Percentiles rank a stretch among this genome's conserved stretches.
phyloP scores from a whole-genome alignment of 2,329 filamentous ascomycete species.

The Dactylellina haptotyla region DNA sequence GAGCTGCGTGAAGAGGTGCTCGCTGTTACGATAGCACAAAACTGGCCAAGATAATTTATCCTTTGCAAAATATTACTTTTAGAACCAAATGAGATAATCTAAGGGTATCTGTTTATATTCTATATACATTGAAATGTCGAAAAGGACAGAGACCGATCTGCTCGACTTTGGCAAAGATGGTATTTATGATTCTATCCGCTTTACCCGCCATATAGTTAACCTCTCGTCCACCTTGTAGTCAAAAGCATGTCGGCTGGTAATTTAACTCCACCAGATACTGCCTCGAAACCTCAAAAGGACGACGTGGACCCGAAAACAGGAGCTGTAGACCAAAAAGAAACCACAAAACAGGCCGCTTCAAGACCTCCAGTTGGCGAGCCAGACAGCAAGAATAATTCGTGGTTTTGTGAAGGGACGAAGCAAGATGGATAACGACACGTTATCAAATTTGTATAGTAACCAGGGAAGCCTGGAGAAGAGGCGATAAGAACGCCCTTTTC shows the following conservation, averaged over 20 bases:
- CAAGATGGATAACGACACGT: background rate
- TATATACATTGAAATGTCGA: slow-evolving; percentile 10
- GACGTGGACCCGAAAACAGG: background rate
- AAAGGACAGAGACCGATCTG: slow-evolving; percentile 20
- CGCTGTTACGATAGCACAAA: no score
- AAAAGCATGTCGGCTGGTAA: slow-evolving; percentile 40
- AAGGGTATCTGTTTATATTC: no score
- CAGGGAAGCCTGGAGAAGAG: no score
- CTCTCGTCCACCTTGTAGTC: slow-evolving; percentile 7
- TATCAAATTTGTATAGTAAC: background rate
- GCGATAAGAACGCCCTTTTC: background rate
- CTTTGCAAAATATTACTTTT: no score
- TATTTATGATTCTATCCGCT: background rate
- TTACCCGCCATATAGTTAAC: background rate
- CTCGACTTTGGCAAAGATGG: slow-evolving; percentile 39
- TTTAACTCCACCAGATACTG: slow-evolving; percentile 32
- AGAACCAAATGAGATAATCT: no score
- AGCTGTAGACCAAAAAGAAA: background rate
- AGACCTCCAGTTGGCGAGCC: background rate
- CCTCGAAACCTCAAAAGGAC: background rate
- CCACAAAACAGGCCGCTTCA: background rate
- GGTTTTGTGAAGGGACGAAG: background rate
- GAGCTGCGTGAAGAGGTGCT: no score
- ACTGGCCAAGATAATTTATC: no score
- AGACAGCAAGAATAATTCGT: background rate